These are phyloP conservation scores for Malbranchea zuffiana DNA, from an alignment of 2,329 filamentous ascomycete genomes.

Conservation along the genomic window DNA sequence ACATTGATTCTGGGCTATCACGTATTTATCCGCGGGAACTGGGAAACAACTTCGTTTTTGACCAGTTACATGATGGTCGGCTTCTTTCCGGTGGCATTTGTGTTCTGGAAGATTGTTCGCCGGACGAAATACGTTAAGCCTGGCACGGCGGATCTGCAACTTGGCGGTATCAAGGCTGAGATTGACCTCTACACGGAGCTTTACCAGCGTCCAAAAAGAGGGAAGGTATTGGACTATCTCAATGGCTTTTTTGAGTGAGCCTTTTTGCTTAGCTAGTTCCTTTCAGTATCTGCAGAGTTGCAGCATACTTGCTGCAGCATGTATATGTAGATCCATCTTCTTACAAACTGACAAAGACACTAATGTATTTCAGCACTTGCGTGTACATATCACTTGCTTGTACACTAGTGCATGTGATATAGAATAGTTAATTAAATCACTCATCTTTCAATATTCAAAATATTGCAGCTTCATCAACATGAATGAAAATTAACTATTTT, in stretches of 20 bases:
- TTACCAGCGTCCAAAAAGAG: constrained; percentile 15
- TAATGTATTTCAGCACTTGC: no score
- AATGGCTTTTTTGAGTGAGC: constrained; percentile 18
- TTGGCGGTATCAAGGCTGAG: constrained; percentile 18
- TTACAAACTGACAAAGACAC: no score
- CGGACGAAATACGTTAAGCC: constrained; percentile 46
- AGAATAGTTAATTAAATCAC: no score
- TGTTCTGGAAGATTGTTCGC: constrained; percentile 57
- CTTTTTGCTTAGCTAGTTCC: no score
- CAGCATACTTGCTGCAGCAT: no score
- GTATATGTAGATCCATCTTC: no score
- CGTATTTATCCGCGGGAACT: constrained; percentile 55
- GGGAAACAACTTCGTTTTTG: constrained; percentile 55
- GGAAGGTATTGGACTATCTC: constrained; percentile 16
- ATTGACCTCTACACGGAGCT: constrained; percentile 22
- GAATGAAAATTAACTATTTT: no score
- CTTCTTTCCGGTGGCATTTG: constrained; percentile 53
- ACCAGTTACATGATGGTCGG: constrained; percentile 58
- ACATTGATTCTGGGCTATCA: constrained; percentile 60
- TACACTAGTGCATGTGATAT: no score
- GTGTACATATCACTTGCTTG: no score
- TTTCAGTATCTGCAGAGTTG: no score
- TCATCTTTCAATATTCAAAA: no score
- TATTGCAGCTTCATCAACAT: no score
- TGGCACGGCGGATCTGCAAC: constrained; percentile 46